These are phyloP conservation scores for Chalciporus chontae DNA, from an alignment of 768 basidiomycete genomes.

Conservation along the genomic window DNA sequence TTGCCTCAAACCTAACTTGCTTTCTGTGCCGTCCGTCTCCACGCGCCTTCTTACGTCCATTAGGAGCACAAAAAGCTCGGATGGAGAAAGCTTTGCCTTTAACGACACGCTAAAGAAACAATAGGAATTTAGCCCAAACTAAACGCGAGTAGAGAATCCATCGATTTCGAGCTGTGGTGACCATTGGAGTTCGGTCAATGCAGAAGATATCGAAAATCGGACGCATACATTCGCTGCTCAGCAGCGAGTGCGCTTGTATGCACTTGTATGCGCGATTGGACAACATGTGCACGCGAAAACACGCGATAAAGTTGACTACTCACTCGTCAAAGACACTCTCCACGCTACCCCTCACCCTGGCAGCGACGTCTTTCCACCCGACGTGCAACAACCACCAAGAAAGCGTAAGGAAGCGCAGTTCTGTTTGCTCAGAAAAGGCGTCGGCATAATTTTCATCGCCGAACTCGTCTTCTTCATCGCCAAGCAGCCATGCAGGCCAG, in stretches of 20 bases:
- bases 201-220: neutral
- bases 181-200: too few species aligned
- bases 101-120: slow-evolving; percentile 63
- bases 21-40: slow-evolving; percentile 58
- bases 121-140: neutral
- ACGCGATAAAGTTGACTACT: slow-evolving; percentile 24
- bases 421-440: slow-evolving; percentile 61
- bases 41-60: slow-evolving; percentile 73
- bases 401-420: slow-evolving; percentile 77
- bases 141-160: too few species aligned
- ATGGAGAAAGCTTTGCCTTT: slow-evolving; percentile 66
- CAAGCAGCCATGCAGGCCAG: slow-evolving; percentile 22
- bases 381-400: slow-evolving; percentile 93
- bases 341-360: slow-evolving; percentile 68
- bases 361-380: slow-evolving; percentile 84
- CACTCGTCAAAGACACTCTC: slow-evolving; percentile 85
- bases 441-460: slow-evolving; percentile 28
- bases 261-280: neutral
- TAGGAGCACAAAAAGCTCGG: slow-evolving; percentile 67
- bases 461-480: slow-evolving; percentile 26
- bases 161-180: too few species aligned
- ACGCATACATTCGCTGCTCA: neutral
- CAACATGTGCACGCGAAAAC: neutral
- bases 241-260: neutral
- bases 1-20: slow-evolving; percentile 16